Base-by-base conservation (phyloP, 306 rosid genomes). In the Citrullus amarus region DNA sequence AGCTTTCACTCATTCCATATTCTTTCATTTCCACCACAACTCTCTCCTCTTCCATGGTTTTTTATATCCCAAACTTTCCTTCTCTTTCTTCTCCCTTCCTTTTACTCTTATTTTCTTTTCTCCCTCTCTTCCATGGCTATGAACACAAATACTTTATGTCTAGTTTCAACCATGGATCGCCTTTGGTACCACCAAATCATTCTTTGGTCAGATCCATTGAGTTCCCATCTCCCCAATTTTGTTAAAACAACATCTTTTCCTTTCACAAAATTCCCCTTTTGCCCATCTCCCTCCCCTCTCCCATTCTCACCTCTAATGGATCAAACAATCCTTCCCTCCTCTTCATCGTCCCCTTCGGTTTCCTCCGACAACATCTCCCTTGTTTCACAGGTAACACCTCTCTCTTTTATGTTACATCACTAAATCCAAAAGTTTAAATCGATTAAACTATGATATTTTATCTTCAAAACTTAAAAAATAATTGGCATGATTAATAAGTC, bases 171-270 rank as follows among this genome's bases (percentile, higher is more conserved):
- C 82, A 91, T 93, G 92, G 93, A 93, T 76, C 78, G 78, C 36
- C 96, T 91, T 39, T 93, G 98, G 98, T 91, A 88, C 84, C 89
- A 85, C 81, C 92, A 90, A 76, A 71, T 86, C 54, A 80, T 91
- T 87, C 89, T 93, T 61, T 86, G 81, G 83, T 71, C 92, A 6
- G 74, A 84, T 72, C 92, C 97, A 56, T 6, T 9, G 18, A 79
- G 28, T n/a, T 80, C 71, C 32, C 76, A 67, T 50, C 28, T 71
- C 81, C 79, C 30, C 38, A 79, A 65, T 41, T 61, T 78, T 17
- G 59, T 78, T 12, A 62, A 83, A 78, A 73, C 83, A 1, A 46
- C 72, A 0, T 53, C 72, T 78, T 74, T 74, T 3, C 78, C 76
- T 22, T 34, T 62, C 41, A 51, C 88, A 12, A 84, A 86, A 54